Base-by-base conservation (phyloP, 2,329 filamentous ascomycete species). In the Clonostachys chloroleuca region DNA sequence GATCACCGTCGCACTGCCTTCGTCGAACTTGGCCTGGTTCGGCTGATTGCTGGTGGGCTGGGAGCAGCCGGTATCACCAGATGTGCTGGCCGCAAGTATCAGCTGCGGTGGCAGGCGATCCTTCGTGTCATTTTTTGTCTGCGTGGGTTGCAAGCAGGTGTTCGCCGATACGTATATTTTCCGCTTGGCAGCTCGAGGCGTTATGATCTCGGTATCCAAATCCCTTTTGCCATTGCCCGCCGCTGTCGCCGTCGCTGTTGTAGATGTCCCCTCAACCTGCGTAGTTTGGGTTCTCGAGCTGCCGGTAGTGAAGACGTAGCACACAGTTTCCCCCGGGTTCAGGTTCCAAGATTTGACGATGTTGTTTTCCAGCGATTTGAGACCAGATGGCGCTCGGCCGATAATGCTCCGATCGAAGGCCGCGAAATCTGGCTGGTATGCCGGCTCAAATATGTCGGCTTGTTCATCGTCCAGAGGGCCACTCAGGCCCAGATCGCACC, bases 81-180 rank as follows among this genome's bases (percentile, higher is more conserved):
- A 60, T n/a, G 60, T 82, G 4, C 91, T 95, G 43, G 96, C 73
- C 58, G 87, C 95, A 10, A 97, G 69, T 12, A 80, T 79, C 44
- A 97, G 77, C 57, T 95, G 91, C 2, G 87, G 86, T 12, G 87
- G 79, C 24, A 36, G 37, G 10, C 43, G 17, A 2, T 16, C 13
- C 42, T 54, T 50, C n/a, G 33, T 43, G 43, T 46, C 41, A 2
- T 33, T 33, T 17, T 45, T 24, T 30, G 43, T 17, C 18, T 40
- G 30, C 75, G 40, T 13, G 9, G 47, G 94, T 57, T 95, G 90
- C 24, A 81, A 66, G 65, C 94, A 99, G 1, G 89, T 92, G 54
- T 91, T 97, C 40, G 91, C 83, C 3, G 91, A 91, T 46, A 99
- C 77, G 64, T 87, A 96, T 4, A 97, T 72, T 2, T 68, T 80